Conservation (phyloP, 805 yeast species). For the Candida nanaspora region DNA sequence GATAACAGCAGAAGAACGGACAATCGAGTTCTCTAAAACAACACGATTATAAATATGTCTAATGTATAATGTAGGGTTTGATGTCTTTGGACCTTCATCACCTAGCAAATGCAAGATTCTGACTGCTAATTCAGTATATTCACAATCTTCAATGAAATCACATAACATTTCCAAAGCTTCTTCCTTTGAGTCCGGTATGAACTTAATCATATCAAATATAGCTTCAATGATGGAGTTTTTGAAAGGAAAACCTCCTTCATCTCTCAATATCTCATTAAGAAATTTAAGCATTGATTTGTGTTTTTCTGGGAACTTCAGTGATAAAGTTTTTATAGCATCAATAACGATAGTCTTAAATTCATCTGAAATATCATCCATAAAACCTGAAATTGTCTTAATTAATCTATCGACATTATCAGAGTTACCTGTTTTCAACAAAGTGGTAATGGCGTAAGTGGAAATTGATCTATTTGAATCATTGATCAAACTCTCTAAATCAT, state of each 20-base stretch:
- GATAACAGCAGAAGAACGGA: constrained; percentile 91
- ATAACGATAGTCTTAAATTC: constrained; percentile 93
- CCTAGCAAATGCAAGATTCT: constrained; percentile 88
- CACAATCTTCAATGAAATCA: constrained; percentile 98
- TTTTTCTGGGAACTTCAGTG: constrained; percentile 88
- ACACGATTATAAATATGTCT: constrained; percentile 96
- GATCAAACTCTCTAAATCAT: constrained; percentile 80
- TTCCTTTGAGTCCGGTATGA: constrained; percentile 77
- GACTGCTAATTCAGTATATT: constrained; percentile 88
- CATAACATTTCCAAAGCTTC: constrained; percentile 81
- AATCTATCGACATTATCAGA: constrained; percentile 83
- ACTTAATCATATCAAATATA: constrained; percentile 82
- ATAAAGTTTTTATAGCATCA: constrained; percentile 88
- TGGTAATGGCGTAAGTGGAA: constrained; percentile 95
- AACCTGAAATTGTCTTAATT: constrained; percentile 76
- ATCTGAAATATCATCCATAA: constrained; percentile 91
- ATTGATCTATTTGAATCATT: constrained; percentile 86
- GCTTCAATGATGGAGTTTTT: constrained; percentile 90
- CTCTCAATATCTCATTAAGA: constrained; percentile 76
- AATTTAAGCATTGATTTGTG: constrained; percentile 76
- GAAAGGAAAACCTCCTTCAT: constrained; percentile 83
- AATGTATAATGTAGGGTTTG: constrained; percentile 83
- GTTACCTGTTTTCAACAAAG: constrained; percentile 90
- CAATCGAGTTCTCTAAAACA: constrained; percentile 90
- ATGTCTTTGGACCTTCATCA: constrained; percentile 84